Base-by-base conservation (phyloP, 306 rosid genomes). In the Vigna radiata region DNA sequence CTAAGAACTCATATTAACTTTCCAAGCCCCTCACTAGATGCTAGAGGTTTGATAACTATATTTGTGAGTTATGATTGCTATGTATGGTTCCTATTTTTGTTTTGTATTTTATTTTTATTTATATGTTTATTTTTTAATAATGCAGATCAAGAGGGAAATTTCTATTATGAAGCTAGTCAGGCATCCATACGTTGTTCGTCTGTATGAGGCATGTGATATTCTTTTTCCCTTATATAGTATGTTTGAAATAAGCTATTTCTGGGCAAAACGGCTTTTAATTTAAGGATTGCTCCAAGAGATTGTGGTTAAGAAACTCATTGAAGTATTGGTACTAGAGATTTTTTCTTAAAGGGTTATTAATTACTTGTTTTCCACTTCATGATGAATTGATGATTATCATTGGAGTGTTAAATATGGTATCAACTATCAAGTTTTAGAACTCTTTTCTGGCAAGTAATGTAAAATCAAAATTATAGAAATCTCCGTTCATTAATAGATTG, bases 141-240 rank as follows among this genome's bases (percentile, higher is more conserved):
- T 88, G 89, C 86, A 91, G 98, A 93, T 93, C 77, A 91, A 93
- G 89, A 90, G 90, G 86, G 97, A 93, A 90, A 91, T 93, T 83
- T 88, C 90, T 17, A 89, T 93, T 63, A 93, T 93, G 98, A 93
- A 91, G 87, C 97, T 89, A 65, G 98, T 91, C 56, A 87, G 98
- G 60, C 98, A 93, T 82, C 98, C 98, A 17, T 88, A 83, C 58
- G 85, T 93, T 60, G 98, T 89, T 82, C 95, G 98, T 47, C 85
- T 93, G 64, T 87, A 89, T 6, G 97, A 93, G 97, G 98, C 72
- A 88, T 54, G 91, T 16, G 49, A 39, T 60, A 7, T 59, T 59
- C 23, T 21, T 31, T 46, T 49, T 15, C 46, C 46, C 46, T 41
- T 41, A 41, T 39, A 39, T 41, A 41, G 72, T 41, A n/a, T 18